Evolutionary conservation across 2,329 filamentous ascomycete species (phyloP), one percentile per base, ranked within the genome.

Genomic region (Trichoderma oligosporum): DNA sequence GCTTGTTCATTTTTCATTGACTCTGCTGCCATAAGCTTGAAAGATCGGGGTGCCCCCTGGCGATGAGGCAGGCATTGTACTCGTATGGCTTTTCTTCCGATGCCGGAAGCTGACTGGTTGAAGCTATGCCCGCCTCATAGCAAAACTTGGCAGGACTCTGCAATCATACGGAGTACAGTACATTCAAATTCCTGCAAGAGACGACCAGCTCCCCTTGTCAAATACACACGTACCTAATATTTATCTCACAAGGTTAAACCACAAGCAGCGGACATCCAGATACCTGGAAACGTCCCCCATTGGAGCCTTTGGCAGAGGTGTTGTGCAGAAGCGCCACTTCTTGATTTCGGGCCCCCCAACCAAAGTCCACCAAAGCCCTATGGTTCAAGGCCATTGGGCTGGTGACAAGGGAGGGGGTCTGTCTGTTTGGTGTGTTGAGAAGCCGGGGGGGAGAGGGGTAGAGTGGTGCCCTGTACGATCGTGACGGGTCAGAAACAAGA

Each of bases 221-320:
- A 53, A 56, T 36, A 61, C 45, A 55, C 56, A 64, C 65, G 65
- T 63, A 62, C 9, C 56, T 60, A 64, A 67, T 63, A 65, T 61
- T 67, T 69, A 61, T 65, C 65, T 68, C 66, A 63, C 63, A 61
- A 64, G 61, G 57, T 49, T 58, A 56, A 56, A 56, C 53, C 44
- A 61, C 65, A 63, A 66, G 63, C 58, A 61, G 58, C 60, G 62
- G 20, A 58, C 55, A 60, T 59, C 62, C 66, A 66, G 61, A 66
- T 57, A 63, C 58, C 61, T 68, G 66, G 66, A 61, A 68, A 63
- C 67, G 51, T 59, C 62, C 63, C 67, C 61, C 56, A 68, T 68
- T 69, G 66, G 67, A 38, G 56, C 61, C 59, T 59, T 60, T 60
- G 18, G 25, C 38, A 38, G 57, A 48, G 54, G 63, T 64, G 67